Conservation (phyloP, 305 asterid genomes). For the Caryopteris hybrid region DNA sequence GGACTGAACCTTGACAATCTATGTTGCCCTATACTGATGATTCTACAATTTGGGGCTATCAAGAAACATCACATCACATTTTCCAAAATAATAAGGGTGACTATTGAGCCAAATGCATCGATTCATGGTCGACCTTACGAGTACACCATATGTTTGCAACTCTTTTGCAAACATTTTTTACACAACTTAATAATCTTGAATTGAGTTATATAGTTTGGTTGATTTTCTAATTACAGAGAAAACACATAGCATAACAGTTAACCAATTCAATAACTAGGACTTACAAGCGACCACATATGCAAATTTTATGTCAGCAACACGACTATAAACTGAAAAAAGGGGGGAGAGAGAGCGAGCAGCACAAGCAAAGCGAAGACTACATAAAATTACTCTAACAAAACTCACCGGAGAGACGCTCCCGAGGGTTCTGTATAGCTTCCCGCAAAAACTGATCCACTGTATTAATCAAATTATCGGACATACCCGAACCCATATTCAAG, state of each 20-base stretch:
- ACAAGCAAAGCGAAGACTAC: not conserved
- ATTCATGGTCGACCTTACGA: no score
- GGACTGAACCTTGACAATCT: not conserved
- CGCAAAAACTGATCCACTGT: constrained; percentile 92
- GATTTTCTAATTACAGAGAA: not conserved
- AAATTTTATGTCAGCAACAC: not conserved
- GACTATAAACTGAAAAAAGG: not conserved
- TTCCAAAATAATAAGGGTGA: not conserved
- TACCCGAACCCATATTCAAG: constrained; percentile 22
- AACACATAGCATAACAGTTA: not conserved
- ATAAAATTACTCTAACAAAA: not conserved
- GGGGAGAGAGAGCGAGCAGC: not conserved
- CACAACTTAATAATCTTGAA: no score
- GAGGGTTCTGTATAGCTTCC: constrained; percentile 97
- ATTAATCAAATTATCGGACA: constrained; percentile 54
- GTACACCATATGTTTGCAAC: no score
- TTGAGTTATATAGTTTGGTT: not conserved
- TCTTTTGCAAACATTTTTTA: no score
- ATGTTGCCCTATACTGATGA: not conserved
- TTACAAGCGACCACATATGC: not conserved
- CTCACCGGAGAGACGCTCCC: constrained; percentile 96
- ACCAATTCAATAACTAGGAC: not conserved
- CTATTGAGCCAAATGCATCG: no score
- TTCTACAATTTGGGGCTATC: not conserved
- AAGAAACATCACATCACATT: not conserved